Base-by-base conservation (phyloP, 371 early-diverging fungal species). In the Mortierella sp. region DNA sequence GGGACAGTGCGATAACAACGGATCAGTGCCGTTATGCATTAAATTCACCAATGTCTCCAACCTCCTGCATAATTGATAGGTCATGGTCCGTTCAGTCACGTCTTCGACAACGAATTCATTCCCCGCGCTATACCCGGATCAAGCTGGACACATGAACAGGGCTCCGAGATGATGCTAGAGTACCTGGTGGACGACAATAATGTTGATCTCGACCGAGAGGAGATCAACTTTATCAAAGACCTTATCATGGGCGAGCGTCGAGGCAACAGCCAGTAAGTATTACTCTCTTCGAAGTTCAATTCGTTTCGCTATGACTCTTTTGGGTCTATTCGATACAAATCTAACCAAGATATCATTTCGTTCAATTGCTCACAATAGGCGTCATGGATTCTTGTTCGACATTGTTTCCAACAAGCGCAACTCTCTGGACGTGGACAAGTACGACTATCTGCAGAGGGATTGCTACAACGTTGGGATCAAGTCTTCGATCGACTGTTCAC, bases 341-440 rank as follows among this genome's bases (percentile, higher is more conserved):
- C 49, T 55, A 18, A 32, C 24, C 18, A 10, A 10, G 58, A 29
- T n/a, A 27, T 12, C 27, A 27, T 56, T 27, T 27, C 6, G 18
- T 56, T 56, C 32, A 12, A 35, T 32, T 44, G 43, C 51, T 46
- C n/a, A 11, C 12, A 48, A n/a, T 72, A 79, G 83, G 41, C 88
- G 92, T 3, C 89, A 91, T 55, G 82, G 83, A 27, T 99, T 97
- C 80, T 80, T 99, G 71, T 99, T 97, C 90, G 97, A 99, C 77
- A 97, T 99, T 79, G 99, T 99, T 0, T 96, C 98, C 54, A 99
- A 99, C 90, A 95, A 97, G 85, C 91, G 95, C 74, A 98, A 97
- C 81, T 94, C 95, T 44, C 91, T 99, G 32, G 99, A 99, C 87
- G 99, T 99, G 24, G 99, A 99, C 89, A 98, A 98, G 89, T 98